phyloP scores from a whole-genome alignment of 2,329 filamentous ascomycete species.

The Keithomyces neogunnii region DNA sequence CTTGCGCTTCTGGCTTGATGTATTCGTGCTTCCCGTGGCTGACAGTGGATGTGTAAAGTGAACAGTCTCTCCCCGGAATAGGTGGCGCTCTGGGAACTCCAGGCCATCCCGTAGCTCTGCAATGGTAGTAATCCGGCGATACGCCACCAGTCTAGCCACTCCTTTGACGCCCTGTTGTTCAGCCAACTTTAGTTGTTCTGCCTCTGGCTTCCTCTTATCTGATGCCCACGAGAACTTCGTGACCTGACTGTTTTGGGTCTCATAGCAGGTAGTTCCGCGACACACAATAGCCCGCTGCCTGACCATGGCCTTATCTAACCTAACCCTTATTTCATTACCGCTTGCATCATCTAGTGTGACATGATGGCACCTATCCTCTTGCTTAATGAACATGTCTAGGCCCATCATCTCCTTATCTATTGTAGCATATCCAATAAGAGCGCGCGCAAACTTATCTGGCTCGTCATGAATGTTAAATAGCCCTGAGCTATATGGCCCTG shows the following conservation, averaged over 20 bases:
- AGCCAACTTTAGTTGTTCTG: constrained; percentile 8
- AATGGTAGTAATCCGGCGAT: constrained; percentile 10
- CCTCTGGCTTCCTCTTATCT: constrained; percentile 7
- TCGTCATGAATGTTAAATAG: constrained; percentile 10
- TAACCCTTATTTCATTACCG: constrained; percentile 1
- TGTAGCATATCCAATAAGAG: constrained; percentile 11
- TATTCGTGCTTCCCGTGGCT: not conserved
- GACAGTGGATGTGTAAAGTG: constrained; percentile 2
- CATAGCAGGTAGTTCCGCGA: constrained; percentile 11
- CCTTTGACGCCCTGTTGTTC: constrained; percentile 11
- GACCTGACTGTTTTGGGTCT: constrained; percentile 2
- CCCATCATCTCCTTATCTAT: constrained; percentile 12
- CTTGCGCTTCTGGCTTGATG: constrained; percentile 4
- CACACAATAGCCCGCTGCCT: constrained; percentile 11
- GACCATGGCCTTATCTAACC: constrained; percentile 5
- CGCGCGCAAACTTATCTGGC: constrained; percentile 10
- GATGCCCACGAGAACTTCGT: constrained; percentile 12
- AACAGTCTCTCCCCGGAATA: constrained; percentile 6
- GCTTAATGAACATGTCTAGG: constrained; percentile 6
- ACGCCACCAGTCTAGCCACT: constrained; percentile 9
- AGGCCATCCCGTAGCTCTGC: constrained; percentile 8
- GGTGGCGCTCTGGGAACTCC: constrained; percentile 1
- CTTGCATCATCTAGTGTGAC: constrained; percentile 3
- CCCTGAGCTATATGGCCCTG: constrained; percentile 12
- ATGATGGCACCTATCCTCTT: not conserved